These are phyloP conservation scores for Candida tibetensis DNA, from an alignment of 805 yeast genomes.

Conservation along the genomic window DNA sequence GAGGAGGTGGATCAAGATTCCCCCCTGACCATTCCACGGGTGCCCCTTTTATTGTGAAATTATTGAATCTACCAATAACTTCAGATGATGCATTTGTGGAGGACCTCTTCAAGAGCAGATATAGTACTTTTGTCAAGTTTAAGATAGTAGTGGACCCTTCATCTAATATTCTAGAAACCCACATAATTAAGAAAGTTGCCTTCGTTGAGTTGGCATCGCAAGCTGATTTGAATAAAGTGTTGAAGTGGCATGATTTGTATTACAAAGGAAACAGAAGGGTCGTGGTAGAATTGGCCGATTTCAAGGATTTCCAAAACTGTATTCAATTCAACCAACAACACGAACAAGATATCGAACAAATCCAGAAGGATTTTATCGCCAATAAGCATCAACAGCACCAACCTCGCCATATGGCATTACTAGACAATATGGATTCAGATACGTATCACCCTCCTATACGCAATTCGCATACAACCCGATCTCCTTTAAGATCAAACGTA, in stretches of 20 bases:
- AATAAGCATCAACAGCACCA: conserved; percentile 16
- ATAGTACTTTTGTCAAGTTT: conserved; percentile 54
- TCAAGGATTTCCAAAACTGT: conserved; percentile 38
- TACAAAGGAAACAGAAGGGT: conserved; percentile 43
- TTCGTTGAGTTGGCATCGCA: conserved; percentile 56
- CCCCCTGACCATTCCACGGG: conserved; percentile 16
- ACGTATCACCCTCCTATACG: neutral
- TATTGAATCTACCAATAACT: conserved; percentile 56
- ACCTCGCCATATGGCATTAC: conserved; percentile 2
- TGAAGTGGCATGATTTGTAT: conserved; percentile 62
- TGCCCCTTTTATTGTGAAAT: conserved; percentile 67
- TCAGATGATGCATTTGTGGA: conserved; percentile 50
- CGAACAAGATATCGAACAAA: conserved; percentile 26
- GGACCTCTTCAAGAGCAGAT: conserved; percentile 63
- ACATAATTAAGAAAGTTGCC: conserved; percentile 52
- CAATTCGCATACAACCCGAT: neutral
- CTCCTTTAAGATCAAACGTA: conserved; percentile 7
- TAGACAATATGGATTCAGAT: neutral
- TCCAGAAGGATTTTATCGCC: conserved; percentile 28
- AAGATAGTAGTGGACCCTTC: conserved; percentile 58
- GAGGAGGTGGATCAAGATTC: conserved; percentile 4
- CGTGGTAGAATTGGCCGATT: conserved; percentile 38
- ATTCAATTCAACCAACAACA: conserved; percentile 38
- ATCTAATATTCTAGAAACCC: conserved; percentile 34
- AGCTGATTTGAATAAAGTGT: conserved; percentile 53